Evolutionary conservation across 2,329 filamentous ascomycete genomes (phyloP).

Genomic region (Lasiodiplodia hormozganensis): DNA sequence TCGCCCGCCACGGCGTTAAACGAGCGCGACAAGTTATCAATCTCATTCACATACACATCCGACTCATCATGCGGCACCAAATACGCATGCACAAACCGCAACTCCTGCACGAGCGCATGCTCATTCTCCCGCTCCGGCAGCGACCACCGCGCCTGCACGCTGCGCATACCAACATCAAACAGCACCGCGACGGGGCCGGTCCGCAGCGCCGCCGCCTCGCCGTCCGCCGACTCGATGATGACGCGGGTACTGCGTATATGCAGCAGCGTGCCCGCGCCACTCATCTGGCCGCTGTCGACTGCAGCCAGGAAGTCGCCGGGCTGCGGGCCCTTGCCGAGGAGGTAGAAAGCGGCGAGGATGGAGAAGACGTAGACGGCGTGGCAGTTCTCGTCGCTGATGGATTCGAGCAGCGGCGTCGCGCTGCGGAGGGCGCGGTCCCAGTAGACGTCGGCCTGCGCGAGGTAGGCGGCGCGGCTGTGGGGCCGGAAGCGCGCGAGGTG

Average conservation of each 20-base stretch:
- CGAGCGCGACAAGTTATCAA: background rate
- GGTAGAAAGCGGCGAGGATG: background rate
- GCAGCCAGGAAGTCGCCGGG: constrained; percentile 1
- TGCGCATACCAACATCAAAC: background rate
- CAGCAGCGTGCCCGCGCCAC: background rate
- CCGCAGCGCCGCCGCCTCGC: background rate
- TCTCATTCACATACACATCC: background rate
- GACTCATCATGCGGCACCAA: background rate
- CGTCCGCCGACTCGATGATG: background rate
- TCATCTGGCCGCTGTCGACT: too few species aligned
- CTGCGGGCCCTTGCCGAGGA: background rate
- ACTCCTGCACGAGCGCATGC: background rate
- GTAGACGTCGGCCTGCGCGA: background rate
- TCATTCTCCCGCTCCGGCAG: background rate
- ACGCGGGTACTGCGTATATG: background rate
- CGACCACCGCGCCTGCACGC: background rate
- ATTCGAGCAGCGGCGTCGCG: background rate
- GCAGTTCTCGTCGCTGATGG: background rate
- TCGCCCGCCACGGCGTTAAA: background rate
- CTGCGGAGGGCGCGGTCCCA: background rate
- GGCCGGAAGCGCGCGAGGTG: constrained; percentile 39
- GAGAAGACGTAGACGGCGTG: constrained; percentile 4
- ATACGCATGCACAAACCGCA: background rate
- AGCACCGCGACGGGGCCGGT: background rate
- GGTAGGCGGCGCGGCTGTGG: background rate